Evolutionary conservation across 2,329 filamentous ascomycete species (phyloP).

Genomic region (Colletotrichum lentis): DNA sequence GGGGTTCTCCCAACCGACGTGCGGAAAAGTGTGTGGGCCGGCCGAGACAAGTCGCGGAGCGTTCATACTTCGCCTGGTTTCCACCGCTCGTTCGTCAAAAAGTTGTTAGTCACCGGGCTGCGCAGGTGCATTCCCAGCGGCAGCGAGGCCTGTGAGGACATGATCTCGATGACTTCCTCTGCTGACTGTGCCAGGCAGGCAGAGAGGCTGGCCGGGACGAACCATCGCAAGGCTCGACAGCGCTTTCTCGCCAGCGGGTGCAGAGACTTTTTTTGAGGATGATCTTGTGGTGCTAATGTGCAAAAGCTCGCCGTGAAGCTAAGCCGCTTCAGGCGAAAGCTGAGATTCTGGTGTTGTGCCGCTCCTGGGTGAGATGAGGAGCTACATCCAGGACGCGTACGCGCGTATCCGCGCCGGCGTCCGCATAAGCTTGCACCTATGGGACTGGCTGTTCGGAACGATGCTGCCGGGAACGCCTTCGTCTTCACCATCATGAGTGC

Average conservation of each 20-base stretch:
- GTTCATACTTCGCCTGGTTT: background rate
- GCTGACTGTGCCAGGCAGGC: background rate
- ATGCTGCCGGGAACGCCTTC: background rate
- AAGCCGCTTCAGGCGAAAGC: background rate
- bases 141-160: background rate
- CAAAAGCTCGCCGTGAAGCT: background rate
- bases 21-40: background rate
- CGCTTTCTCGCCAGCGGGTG: background rate
- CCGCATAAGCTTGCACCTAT: background rate
- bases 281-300: background rate
- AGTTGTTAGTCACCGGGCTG: background rate
- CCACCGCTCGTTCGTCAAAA: background rate
- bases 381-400: background rate
- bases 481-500: background rate
- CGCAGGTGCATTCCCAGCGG: background rate
- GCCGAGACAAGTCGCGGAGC: background rate
- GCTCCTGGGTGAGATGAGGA: background rate
- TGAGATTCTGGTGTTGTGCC: background rate
- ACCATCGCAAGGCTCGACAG: background rate
- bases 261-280: background rate
- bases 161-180: background rate
- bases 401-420: background rate
- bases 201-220: background rate
- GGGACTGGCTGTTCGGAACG: background rate
- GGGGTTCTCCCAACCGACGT: background rate